Evolutionary conservation across 2,329 filamentous ascomycete species (phyloP).

Genomic region (Fusarium piperis): DNA sequence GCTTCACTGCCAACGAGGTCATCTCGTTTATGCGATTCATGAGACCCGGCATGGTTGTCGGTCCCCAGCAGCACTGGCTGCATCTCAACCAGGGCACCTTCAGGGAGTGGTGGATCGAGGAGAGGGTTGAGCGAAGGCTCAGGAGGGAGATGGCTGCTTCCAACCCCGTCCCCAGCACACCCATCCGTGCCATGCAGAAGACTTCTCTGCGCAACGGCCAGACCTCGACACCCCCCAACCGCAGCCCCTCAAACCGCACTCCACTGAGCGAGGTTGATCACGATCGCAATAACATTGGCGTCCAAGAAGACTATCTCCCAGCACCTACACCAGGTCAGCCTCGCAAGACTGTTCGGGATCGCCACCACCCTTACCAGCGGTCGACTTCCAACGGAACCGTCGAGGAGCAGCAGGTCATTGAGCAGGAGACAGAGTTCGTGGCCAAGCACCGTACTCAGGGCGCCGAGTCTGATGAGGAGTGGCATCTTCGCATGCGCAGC

Average conservation of each 20-base stretch:
- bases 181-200: constrained; percentile 70
- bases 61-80: constrained; percentile 98
- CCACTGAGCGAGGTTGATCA: constrained; percentile 95
- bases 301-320: constrained; percentile 91
- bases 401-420: constrained; percentile 63
- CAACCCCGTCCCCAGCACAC: constrained; percentile 65
- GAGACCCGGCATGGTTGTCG: constrained; percentile 98
- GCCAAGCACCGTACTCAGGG: constrained; percentile 70
- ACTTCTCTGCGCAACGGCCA: constrained; percentile 69
- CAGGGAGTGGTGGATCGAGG: constrained; percentile 98
- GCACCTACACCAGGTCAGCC: constrained; percentile 96
- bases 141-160: constrained; percentile 66
- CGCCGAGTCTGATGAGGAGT: constrained; percentile 83
- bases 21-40: constrained; percentile 99
- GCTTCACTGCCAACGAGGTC: constrained; percentile 96
- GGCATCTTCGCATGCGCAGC: constrained; percentile 77
- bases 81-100: constrained; percentile 97
- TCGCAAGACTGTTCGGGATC: constrained; percentile 85
- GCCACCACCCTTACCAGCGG: constrained; percentile 77
- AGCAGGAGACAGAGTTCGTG: constrained; percentile 69
- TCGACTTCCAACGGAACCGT: constrained; percentile 57
- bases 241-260: constrained; percentile 76
- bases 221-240: constrained; percentile 85
- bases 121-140: constrained; percentile 78
- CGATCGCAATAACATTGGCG: constrained; percentile 73